Percentiles rank a stretch among this genome's conserved stretches.
Evolutionary conservation across 192 early-diverging fungal species (phyloP).

Genomic region (Coemansia sp.): DNA sequence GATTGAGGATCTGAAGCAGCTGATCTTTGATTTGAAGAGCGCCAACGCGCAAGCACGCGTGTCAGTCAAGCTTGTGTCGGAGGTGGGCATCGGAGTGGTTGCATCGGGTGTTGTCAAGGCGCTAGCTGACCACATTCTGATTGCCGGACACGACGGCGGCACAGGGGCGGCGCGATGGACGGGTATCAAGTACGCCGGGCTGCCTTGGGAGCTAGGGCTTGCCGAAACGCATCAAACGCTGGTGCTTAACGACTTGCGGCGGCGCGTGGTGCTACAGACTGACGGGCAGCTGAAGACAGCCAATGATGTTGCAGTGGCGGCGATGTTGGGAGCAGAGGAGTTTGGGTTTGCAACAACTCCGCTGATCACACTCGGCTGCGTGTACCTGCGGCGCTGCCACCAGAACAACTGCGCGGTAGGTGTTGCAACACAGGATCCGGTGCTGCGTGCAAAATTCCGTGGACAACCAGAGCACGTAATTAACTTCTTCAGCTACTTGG

Average conservation of each 20-base stretch:
- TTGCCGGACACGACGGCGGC: slow-evolving; percentile 96
- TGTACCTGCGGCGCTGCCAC: slow-evolving; percentile 91
- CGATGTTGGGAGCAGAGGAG: slow-evolving; percentile 97
- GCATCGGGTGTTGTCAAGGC: slow-evolving; percentile 97
- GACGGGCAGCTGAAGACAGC: slow-evolving; percentile 99
- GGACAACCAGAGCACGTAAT: slow-evolving; percentile 96
- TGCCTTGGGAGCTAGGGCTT: slow-evolving; percentile 98
- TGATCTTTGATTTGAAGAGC: slow-evolving; percentile 97
- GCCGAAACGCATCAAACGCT: slow-evolving; percentile 99
- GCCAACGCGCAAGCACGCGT: slow-evolving; percentile 88
- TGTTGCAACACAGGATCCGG: slow-evolving; percentile 95
- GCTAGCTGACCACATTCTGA: slow-evolving; percentile 92
- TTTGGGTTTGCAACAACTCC: slow-evolving; percentile 99
- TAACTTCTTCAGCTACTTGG: slow-evolving; percentile 98
- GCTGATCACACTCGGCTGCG: slow-evolving; percentile 96
- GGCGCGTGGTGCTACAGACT: slow-evolving; percentile 93
- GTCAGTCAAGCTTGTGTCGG: slow-evolving; percentile 95
- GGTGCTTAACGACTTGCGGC: slow-evolving; percentile 94
- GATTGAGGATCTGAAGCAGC: slow-evolving; percentile 97
- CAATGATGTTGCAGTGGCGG: slow-evolving; percentile 94
- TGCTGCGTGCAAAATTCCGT: slow-evolving; percentile 89
- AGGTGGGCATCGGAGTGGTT: slow-evolving; percentile 97
- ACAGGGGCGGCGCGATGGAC: slow-evolving; percentile 97
- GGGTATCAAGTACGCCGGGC: slow-evolving; percentile 96
- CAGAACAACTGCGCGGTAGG: slow-evolving; percentile 97